Evolutionary conservation across 768 basidiomycete genomes (phyloP).

Genomic region (Sistotremastrum niveocremeum): DNA sequence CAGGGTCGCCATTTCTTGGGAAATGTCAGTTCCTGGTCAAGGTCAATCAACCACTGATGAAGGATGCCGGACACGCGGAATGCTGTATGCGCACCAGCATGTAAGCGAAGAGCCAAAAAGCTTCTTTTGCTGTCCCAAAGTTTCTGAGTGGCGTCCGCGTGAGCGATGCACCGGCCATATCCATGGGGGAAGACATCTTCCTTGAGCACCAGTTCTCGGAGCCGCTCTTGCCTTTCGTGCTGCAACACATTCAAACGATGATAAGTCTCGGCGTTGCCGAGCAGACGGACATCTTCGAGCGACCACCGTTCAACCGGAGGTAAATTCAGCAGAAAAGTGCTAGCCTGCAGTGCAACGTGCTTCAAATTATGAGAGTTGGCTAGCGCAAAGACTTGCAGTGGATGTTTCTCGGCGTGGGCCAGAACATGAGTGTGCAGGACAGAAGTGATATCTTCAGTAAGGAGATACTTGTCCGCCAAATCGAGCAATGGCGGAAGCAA

Average conservation of each 20-base stretch:
- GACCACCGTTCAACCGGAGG: constrained; percentile 44
- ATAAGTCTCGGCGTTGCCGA: constrained; percentile 48
- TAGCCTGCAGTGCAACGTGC: constrained; percentile 40
- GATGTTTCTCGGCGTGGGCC: constrained; percentile 34
- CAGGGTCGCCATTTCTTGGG: constrained; percentile 49
- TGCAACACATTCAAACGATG: constrained; percentile 52
- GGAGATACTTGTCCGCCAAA: constrained; percentile 54
- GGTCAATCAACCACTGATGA: constrained; percentile 4
- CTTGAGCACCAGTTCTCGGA: constrained; percentile 36
- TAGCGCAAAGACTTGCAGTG: constrained; percentile 50
- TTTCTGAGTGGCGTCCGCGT: constrained; percentile 28
- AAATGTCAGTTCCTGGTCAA: constrained; percentile 45
- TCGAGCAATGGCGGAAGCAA: constrained; percentile 42
- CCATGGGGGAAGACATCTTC: constrained; percentile 65
- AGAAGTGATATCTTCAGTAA: constrained; percentile 31
- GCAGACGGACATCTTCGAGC: constrained; percentile 32
- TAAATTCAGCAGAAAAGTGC: constrained; percentile 34
- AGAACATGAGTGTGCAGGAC: constrained; percentile 38
- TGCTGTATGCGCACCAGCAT: constrained; percentile 30
- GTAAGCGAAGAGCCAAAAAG: constrained; percentile 31
- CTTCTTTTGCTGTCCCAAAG: constrained; percentile 41
- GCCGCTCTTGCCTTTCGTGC: constrained; percentile 35
- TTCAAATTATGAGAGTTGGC: constrained; percentile 31
- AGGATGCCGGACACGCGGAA: not conserved
- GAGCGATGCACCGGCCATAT: constrained; percentile 47